phyloP scores from a whole-genome alignment of 2,329 filamentous ascomycete species.

The Alternaria consortialis region DNA sequence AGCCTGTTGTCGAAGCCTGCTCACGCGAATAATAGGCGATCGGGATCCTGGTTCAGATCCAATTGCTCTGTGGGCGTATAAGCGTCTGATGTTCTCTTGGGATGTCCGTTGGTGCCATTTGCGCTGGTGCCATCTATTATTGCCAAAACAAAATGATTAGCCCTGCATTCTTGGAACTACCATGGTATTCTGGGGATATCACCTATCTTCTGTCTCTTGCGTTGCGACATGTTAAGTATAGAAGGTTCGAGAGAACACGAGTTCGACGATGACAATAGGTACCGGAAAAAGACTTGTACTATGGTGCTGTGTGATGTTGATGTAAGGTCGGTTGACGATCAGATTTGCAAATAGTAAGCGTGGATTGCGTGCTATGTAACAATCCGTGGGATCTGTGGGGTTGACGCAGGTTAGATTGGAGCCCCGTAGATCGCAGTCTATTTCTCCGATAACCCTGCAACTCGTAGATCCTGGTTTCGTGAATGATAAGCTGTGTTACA shows the following conservation, averaged over 20 bases:
- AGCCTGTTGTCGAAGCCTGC: background rate
- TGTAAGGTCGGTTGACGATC: background rate
- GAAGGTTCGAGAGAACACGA: background rate
- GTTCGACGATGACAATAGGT: background rate
- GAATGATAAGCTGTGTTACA: background rate
- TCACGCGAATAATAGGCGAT: constrained; percentile 57
- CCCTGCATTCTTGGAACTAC: too few relatives aligned
- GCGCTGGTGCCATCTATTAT: background rate
- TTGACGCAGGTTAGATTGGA: background rate
- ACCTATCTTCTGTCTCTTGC: constrained; percentile 13
- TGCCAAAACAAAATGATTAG: background rate
- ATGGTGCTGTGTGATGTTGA: background rate
- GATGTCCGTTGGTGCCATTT: background rate
- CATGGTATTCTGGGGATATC: background rate
- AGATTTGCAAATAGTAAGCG: constrained; percentile 8
- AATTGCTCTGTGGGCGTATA: constrained; percentile 40
- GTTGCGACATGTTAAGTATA: constrained; percentile 1
- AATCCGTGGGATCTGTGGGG: background rate
- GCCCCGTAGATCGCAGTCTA: background rate
- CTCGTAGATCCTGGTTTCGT: background rate
- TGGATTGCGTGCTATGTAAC: constrained; percentile 11
- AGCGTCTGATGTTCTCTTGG: background rate
- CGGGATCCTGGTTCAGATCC: constrained; percentile 54
- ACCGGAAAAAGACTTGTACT: background rate
- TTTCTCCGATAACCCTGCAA: background rate